Evolutionary conservation across 2,329 filamentous ascomycete species (phyloP).

Genomic region (Aschersonia sp.): DNA sequence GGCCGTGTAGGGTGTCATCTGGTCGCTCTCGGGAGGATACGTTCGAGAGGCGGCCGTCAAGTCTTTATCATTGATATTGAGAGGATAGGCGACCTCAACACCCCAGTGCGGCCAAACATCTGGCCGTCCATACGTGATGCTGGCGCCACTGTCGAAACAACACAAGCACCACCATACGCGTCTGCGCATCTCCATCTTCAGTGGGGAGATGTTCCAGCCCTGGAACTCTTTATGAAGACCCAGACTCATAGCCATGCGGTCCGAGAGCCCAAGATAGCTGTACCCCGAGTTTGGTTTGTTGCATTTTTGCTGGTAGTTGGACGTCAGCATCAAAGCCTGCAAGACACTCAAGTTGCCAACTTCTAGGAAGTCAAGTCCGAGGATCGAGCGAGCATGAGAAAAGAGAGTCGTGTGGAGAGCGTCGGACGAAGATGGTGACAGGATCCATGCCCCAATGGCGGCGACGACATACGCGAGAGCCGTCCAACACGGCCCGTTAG

Average conservation of each 20-base stretch:
- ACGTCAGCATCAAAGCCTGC: slow-evolving; percentile 27
- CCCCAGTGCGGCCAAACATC: slow-evolving; percentile 24
- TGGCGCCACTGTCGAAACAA: slow-evolving; percentile 30
- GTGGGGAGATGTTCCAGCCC: slow-evolving; percentile 15
- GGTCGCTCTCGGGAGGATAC: slow-evolving; percentile 19
- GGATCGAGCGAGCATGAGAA: slow-evolving; percentile 14
- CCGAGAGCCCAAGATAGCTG: slow-evolving; percentile 35
- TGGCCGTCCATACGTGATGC: slow-evolving; percentile 31
- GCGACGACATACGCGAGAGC: slow-evolving; percentile 19
- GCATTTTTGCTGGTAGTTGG: slow-evolving; percentile 35
- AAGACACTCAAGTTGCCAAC: slow-evolving; percentile 28
- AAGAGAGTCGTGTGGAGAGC: slow-evolving; percentile 11
- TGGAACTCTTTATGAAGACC: slow-evolving; percentile 32
- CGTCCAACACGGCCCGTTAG: slow-evolving; percentile 15
- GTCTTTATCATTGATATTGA: slow-evolving; percentile 27
- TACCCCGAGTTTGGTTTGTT: slow-evolving; percentile 37
- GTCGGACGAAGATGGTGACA: slow-evolving; percentile 8
- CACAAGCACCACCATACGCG: slow-evolving; percentile 24
- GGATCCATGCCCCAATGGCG: slow-evolving; percentile 21
- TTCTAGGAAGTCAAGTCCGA: slow-evolving; percentile 28
- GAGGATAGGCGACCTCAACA: slow-evolving; percentile 25
- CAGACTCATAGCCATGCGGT: slow-evolving; percentile 32
- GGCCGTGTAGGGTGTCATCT: slow-evolving; percentile 25
- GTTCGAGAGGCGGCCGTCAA: slow-evolving; percentile 19
- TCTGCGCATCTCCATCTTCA: slow-evolving; percentile 19